Percentiles rank a stretch among this genome's conserved stretches.
Conservation (phyloP, 2,329 filamentous ascomycete genomes). For the Fusarium torulosum region DNA sequence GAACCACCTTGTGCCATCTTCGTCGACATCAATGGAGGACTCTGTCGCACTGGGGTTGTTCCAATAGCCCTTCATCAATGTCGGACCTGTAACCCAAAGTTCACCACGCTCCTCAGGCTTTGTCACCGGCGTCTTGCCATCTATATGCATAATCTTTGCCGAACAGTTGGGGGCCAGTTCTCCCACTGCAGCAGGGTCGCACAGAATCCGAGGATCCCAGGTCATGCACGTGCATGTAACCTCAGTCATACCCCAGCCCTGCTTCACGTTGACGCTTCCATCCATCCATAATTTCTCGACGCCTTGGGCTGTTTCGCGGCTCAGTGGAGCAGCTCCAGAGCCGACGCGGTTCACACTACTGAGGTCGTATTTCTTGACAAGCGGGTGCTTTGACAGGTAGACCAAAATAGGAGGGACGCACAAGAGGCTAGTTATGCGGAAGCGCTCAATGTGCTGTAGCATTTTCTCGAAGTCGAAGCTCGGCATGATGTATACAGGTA, state of each 20-base stretch:
- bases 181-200: constrained; percentile 34
- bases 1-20: constrained; percentile 71
- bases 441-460: constrained; percentile 75
- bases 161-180: constrained; percentile 57
- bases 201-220: constrained; percentile 72
- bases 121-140: constrained; percentile 60
- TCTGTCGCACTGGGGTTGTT: constrained; percentile 74
- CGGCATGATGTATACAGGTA: constrained; percentile 81
- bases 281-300: constrained; percentile 65
- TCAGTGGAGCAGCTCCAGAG: constrained; percentile 77
- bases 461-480: constrained; percentile 81
- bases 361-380: constrained; percentile 75
- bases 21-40: constrained; percentile 64
- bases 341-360: constrained; percentile 70
- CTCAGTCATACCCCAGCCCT: constrained; percentile 93
- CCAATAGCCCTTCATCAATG: constrained; percentile 83
- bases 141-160: constrained; percentile 73
- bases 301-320: constrained; percentile 58
- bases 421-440: constrained; percentile 73
- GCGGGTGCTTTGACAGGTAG: constrained; percentile 76
- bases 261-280: constrained; percentile 58
- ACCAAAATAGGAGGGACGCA: constrained; percentile 83
- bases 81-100: constrained; percentile 78
- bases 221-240: constrained; percentile 76
- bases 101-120: constrained; percentile 70